Evolutionary conservation across 352 stramenopile species (phyloP).

Genomic region (Pythium monospermum): DNA sequence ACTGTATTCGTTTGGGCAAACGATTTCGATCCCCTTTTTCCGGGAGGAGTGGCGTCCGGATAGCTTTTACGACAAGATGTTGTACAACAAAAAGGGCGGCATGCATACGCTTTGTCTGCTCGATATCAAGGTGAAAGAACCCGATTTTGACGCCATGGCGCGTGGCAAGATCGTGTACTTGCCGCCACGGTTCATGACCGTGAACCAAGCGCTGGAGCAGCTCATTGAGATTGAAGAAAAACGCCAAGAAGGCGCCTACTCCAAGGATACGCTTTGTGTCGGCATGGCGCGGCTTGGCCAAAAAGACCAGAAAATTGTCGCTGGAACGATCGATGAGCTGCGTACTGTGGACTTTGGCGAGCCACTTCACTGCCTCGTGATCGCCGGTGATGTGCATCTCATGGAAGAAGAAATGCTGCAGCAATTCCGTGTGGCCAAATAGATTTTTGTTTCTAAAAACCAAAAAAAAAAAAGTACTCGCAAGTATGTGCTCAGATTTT

Average conservation of each 20-base stretch:
- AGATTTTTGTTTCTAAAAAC: too few relatives aligned
- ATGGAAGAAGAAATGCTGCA: slow-evolving; percentile 93
- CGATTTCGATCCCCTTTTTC: slow-evolving; percentile 98
- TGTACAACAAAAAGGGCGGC: slow-evolving; percentile 92
- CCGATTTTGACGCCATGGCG: slow-evolving; percentile 96
- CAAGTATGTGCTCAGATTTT: not conserved
- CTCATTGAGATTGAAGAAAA: slow-evolving; percentile 93
- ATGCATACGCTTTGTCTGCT: slow-evolving; percentile 99
- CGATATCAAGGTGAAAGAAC: slow-evolving; percentile 99
- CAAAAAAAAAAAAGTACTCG: slow-evolving; percentile 21
- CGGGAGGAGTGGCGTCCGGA: slow-evolving; percentile 93
- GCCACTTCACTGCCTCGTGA: slow-evolving; percentile 96
- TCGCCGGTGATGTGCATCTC: slow-evolving; percentile 94
- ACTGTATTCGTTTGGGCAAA: slow-evolving; percentile 98
- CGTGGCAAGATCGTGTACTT: slow-evolving; percentile 91
- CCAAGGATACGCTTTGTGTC: slow-evolving; percentile 77
- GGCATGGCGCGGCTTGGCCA: slow-evolving; percentile 95
- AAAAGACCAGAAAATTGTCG: slow-evolving; percentile 89
- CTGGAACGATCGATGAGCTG: slow-evolving; percentile 95
- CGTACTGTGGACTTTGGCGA: slow-evolving; percentile 92
- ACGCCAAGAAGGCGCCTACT: slow-evolving; percentile 85
- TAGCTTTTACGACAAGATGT: slow-evolving; percentile 98
- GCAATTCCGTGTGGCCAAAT: slow-evolving; percentile 38
- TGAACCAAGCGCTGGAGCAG: slow-evolving; percentile 94
- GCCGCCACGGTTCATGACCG: slow-evolving; percentile 97